Percentiles rank a stretch among this genome's conserved stretches.
Conservation (phyloP, 768 basidiomycete genomes). For the Mycena amicta region DNA sequence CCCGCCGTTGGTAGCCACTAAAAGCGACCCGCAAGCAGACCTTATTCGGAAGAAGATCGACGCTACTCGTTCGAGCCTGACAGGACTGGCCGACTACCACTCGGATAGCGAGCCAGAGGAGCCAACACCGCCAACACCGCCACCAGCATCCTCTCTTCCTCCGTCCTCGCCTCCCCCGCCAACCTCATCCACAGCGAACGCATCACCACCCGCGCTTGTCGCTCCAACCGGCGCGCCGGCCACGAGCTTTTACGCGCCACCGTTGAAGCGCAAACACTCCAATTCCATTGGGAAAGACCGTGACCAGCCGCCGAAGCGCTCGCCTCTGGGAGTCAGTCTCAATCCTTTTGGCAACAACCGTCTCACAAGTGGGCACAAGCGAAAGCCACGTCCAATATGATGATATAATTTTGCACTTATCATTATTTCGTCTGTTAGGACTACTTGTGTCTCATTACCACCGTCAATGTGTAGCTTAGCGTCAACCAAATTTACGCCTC, state of each 20-base stretch:
- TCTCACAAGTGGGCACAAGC: neutral
- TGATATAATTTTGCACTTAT: neutral
- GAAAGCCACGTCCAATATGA: constrained; percentile 9
- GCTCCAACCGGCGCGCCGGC: constrained; percentile 33
- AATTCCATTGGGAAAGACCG: constrained; percentile 10
- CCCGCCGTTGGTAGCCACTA: constrained; percentile 21
- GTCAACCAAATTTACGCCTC: constrained; percentile 2
- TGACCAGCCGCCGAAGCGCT: constrained; percentile 19
- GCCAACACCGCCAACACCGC: constrained; percentile 30
- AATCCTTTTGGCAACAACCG: constrained; percentile 15
- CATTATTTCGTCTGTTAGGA: constrained; percentile 3
- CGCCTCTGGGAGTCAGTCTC: constrained; percentile 13
- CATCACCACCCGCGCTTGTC: constrained; percentile 28
- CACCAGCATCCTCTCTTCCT: constrained; percentile 30
- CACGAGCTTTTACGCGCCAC: constrained; percentile 27
- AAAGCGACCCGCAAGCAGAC: constrained; percentile 55
- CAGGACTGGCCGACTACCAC: constrained; percentile 28
- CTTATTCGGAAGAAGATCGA: constrained; percentile 57
- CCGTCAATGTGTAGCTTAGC: neutral
- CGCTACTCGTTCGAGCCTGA: constrained; percentile 34
- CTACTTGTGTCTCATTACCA: too few relatives aligned
- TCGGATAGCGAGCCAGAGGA: constrained; percentile 34
- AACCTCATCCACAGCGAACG: constrained; percentile 32
- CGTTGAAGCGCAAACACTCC: constrained; percentile 21
- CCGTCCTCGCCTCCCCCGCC: constrained; percentile 31